Conservation (phyloP, 2,329 filamentous ascomycete genomes). For the Paramyrothecium roridum region DNA sequence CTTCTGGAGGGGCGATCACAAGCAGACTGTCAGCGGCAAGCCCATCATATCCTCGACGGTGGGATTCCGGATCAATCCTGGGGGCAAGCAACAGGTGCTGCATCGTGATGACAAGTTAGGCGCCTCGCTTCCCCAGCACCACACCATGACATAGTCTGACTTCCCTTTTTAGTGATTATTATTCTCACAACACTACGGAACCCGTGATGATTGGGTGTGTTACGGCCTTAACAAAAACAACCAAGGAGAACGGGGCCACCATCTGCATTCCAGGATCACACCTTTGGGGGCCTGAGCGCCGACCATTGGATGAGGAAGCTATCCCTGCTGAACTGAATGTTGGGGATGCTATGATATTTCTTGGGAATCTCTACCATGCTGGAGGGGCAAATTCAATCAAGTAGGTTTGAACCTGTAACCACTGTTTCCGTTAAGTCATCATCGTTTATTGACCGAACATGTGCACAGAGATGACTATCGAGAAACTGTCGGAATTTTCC, state of each 20-base stretch:
- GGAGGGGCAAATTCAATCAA: constrained; percentile 32
- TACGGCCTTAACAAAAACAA: constrained; percentile 32
- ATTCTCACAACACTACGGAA: too few relatives aligned
- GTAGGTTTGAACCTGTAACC: constrained; percentile 2
- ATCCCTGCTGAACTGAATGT: constrained; percentile 34
- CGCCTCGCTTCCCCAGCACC: too few relatives aligned
- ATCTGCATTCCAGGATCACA: constrained; percentile 37
- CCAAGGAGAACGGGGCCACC: constrained; percentile 36
- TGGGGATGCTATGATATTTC: constrained; percentile 35
- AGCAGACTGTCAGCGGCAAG: constrained; percentile 23
- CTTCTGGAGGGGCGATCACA: constrained; percentile 28
- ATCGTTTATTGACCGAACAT: too few relatives aligned
- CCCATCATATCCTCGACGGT: constrained; percentile 32
- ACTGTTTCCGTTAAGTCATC: too few relatives aligned
- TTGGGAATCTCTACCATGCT: constrained; percentile 36
- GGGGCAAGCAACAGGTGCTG: constrained; percentile 32
- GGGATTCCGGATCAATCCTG: constrained; percentile 35
- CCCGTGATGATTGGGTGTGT: not conserved
- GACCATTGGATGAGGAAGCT: constrained; percentile 32
- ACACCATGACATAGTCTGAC: too few relatives aligned
- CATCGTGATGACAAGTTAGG: constrained; percentile 19
- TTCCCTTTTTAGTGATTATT: too few relatives aligned
- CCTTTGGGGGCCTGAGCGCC: constrained; percentile 33
- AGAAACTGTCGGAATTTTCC: constrained; percentile 28
- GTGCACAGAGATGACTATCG: constrained; percentile 18